Evolutionary conservation across 306 rosid species (phyloP), one percentile per base, ranked within the genome.

Genomic region (Acacia confusa): DNA sequence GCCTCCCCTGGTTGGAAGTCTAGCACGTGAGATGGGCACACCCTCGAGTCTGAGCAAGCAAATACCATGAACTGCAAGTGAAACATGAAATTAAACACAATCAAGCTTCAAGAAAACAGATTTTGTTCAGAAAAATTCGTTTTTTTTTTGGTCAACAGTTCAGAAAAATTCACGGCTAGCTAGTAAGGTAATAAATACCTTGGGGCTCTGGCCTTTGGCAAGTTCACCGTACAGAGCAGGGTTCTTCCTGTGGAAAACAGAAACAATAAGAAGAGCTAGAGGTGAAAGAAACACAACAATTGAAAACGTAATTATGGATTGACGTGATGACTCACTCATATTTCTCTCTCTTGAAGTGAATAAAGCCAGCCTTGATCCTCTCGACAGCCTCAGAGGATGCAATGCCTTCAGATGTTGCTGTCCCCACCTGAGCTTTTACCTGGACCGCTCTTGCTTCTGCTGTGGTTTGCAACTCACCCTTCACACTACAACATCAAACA

Each of bases 1-100:
- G 99, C 99, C 86, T 96, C 98, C 45, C 99, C 99, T 53, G 99
- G 99, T 79, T 96, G 99, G 84, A 93, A 88, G 83, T 96, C 92
- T 67, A 96, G 87, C 70, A 88, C 91, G 83, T 96, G 99, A 58
- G 99, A 96, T 77, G 99, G 99, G 82, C 99, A 96, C 1, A 96
- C 99, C 73, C 99, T 89, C 17, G 99, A 96, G 87, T 96, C 99
- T 32, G 98, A 88, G 94, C 99, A 96, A 19, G 99, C 98, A 91
- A 96, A 96, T 82, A 93, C 85, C 99, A 96, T 96, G 55, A 78
- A 96, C 99, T 95, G 88, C 86, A 83, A 40, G 43, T 32, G 69
- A 34, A 30, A 3, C 75, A 75, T 4, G 2, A 57, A 58, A 34
- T 0, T 4, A 38, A 70, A 58, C 19, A 9, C 19, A 69, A 27